Evolutionary conservation across 1,284 basidiomycete genomes (phyloP).

Genomic region (Tilletia walkeri): DNA sequence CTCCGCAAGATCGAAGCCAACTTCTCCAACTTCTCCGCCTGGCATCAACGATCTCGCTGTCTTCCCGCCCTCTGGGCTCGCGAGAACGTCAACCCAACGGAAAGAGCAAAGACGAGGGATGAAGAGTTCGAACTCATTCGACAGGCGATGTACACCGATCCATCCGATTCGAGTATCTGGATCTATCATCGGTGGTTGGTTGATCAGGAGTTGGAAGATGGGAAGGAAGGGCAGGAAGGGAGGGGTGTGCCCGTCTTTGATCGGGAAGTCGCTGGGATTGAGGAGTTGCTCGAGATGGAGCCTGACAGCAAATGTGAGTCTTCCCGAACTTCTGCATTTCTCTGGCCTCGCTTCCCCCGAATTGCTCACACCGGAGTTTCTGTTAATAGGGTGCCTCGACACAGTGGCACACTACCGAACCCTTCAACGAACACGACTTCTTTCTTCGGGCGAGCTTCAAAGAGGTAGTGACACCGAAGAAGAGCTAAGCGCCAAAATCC

Average conservation of each 20-base stretch:
- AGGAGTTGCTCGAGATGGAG: conserved; percentile 83
- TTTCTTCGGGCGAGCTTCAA: background rate
- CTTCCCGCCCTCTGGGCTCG: background rate
- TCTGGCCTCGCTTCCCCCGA: background rate
- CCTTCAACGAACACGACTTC: conserved; percentile 11
- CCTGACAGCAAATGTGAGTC: conserved; percentile 86
- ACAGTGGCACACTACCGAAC: conserved; percentile 37
- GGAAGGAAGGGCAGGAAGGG: background rate
- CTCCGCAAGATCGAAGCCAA: conserved; percentile 86
- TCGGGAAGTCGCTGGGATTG: conserved; percentile 76
- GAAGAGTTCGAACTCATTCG: conserved; percentile 86
- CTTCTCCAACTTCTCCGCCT: conserved; percentile 97
- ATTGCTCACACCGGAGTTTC: background rate
- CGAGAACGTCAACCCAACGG: background rate
- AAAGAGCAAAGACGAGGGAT: background rate
- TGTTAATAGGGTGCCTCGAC: conserved; percentile 38
- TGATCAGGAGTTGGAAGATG: conserved; percentile 56
- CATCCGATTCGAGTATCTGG: conserved; percentile 94
- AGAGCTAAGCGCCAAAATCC: background rate
- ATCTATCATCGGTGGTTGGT: conserved; percentile 96
- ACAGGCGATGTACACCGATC: conserved; percentile 95
- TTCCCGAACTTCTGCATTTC: background rate
- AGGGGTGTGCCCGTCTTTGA: conserved; percentile 60
- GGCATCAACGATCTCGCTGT: conserved; percentile 74
- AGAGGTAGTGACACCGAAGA: background rate